phyloP scores from a whole-genome alignment of 805 yeast species.

The Metschnikowia gelsemii region DNA sequence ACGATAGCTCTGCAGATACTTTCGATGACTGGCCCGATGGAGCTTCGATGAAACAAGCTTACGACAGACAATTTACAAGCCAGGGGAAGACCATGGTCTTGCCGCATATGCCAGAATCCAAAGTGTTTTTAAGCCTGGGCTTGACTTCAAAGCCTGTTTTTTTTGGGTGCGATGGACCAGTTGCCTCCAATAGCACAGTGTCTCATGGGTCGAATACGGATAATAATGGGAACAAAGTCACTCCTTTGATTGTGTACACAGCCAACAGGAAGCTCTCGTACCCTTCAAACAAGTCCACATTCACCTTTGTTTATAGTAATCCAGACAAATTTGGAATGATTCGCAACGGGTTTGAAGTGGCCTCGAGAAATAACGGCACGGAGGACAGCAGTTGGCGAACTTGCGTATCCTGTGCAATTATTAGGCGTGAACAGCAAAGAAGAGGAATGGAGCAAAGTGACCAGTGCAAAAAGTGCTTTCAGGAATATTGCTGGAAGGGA shows the following conservation, averaged over 20 bases:
- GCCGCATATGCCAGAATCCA: constrained; percentile 23
- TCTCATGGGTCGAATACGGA: neutral
- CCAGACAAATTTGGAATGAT: constrained; percentile 23
- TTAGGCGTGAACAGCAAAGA: constrained; percentile 75
- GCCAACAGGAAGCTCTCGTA: constrained; percentile 28
- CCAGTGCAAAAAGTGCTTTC: constrained; percentile 70
- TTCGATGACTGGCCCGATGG: constrained; percentile 57
- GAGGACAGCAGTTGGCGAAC: constrained; percentile 63
- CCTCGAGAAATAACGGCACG: constrained; percentile 51
- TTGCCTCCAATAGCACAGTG: constrained; percentile 10
- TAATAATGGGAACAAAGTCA: constrained; percentile 9
- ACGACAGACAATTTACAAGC: constrained; percentile 25
- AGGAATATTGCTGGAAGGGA: constrained; percentile 75
- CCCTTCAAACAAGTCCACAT: constrained; percentile 26
- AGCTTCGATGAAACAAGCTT: constrained; percentile 41
- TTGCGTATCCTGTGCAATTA: constrained; percentile 79
- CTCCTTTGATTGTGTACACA: constrained; percentile 24
- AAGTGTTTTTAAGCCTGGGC: constrained; percentile 16
- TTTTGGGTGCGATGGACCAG: constrained; percentile 25
- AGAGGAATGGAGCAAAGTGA: constrained; percentile 53
- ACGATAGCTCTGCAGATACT: constrained; percentile 50
- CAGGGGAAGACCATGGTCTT: constrained; percentile 24
- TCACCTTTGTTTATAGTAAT: constrained; percentile 22
- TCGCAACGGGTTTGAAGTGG: constrained; percentile 26
- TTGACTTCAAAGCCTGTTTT: constrained; percentile 22